Conservation (phyloP, 768 basidiomycete species). For the Hygrophoropsis aurantiaca region DNA sequence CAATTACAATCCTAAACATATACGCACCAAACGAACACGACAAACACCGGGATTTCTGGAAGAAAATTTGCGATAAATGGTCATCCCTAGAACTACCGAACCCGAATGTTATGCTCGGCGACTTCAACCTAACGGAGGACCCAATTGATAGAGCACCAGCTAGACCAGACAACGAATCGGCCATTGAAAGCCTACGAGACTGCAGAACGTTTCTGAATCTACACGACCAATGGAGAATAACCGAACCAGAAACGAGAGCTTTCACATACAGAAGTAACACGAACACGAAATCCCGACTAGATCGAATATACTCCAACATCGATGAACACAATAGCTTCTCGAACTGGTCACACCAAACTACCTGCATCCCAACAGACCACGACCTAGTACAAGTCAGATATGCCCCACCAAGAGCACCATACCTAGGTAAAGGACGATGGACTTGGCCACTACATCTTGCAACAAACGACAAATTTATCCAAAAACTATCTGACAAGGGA, state of each 20-base stretch:
- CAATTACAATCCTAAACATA: conserved; percentile 8
- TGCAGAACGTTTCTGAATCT: background rate
- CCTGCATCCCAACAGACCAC: conserved; percentile 7
- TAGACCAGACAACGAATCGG: conserved; percentile 9
- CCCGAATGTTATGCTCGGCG: conserved; percentile 37
- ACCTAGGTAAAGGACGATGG: conserved; percentile 9
- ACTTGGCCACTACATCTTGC: conserved; percentile 3
- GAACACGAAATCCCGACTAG: background rate
- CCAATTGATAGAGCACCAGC: conserved; percentile 34
- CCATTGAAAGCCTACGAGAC: conserved; percentile 14
- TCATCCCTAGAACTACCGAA: background rate
- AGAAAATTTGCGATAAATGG: background rate
- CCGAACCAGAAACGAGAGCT: too few relatives aligned
- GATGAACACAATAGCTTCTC: too few relatives aligned
- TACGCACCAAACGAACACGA: conserved; percentile 15
- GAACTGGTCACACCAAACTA: too few relatives aligned
- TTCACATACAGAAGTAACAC: background rate
- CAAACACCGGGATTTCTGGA: conserved; percentile 12
- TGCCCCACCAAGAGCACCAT: conserved; percentile 6
- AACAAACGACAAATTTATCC: conserved; percentile 4
- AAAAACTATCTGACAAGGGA: background rate
- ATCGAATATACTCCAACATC: background rate
- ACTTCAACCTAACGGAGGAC: conserved; percentile 44
- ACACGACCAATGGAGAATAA: too few relatives aligned
- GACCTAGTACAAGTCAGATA: conserved; percentile 9